These are phyloP conservation scores for Pisolithus sp. DNA, from an alignment of 768 basidiomycete species.

Conservation along the genomic window DNA sequence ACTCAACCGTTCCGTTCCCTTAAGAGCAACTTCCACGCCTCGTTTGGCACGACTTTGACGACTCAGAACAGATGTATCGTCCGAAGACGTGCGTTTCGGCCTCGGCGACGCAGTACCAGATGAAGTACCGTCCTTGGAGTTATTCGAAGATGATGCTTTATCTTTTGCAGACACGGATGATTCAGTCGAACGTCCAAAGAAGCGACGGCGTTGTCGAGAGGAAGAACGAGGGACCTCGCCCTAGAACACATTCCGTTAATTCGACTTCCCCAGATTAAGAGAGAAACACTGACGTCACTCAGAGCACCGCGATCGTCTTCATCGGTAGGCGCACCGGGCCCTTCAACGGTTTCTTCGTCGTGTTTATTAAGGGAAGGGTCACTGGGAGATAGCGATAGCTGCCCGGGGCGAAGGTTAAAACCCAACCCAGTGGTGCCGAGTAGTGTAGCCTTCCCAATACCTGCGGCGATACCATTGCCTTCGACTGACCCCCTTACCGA, in stretches of 20 bases:
- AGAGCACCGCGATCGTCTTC: constrained; percentile 52
- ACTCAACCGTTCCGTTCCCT: constrained; percentile 58
- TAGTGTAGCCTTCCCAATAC: constrained; percentile 16
- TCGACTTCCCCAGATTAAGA: neutral
- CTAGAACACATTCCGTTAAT: constrained; percentile 26
- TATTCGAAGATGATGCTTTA: constrained; percentile 25
- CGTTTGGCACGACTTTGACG: constrained; percentile 44
- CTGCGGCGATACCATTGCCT: constrained; percentile 10
- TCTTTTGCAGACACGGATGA: constrained; percentile 29
- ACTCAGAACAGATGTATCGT: constrained; percentile 17
- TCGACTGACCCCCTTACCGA: constrained; percentile 14
- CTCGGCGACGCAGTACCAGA: constrained; percentile 17
- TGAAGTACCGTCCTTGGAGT: constrained; percentile 19
- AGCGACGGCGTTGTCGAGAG: constrained; percentile 40
- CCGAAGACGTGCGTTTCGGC: constrained; percentile 19
- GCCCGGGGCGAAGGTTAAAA: constrained; percentile 35
- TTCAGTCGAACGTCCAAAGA: constrained; percentile 55
- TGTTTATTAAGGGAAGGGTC: constrained; percentile 44
- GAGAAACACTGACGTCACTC: constrained; percentile 57
- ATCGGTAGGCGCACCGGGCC: constrained; percentile 25
- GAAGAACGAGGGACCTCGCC: constrained; percentile 39
- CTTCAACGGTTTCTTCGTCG: constrained; percentile 33
- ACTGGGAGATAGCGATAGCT: constrained; percentile 53
- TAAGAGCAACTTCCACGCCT: constrained; percentile 41
- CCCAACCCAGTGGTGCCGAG: constrained; percentile 22